phyloP scores from a whole-genome alignment of 2,329 filamentous ascomycete species.

The Hypoxylon sp. region DNA sequence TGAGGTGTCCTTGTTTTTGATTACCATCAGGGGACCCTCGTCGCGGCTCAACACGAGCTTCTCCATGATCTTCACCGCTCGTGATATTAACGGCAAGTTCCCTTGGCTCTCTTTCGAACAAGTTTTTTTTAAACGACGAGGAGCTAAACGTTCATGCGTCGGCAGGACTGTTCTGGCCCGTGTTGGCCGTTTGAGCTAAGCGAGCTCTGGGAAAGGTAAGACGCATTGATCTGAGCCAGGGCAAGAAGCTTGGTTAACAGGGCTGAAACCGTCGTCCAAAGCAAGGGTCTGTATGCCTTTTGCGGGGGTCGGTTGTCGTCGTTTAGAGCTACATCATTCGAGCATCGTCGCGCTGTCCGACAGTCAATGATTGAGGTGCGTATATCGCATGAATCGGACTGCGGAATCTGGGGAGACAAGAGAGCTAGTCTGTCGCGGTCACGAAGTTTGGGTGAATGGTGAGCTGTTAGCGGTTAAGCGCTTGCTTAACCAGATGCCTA shows the following conservation, averaged over 20 bases:
- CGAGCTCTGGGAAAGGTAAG: conserved; percentile 19
- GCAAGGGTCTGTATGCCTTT: conserved; percentile 13
- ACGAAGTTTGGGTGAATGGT: not conserved
- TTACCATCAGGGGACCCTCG: conserved; percentile 27
- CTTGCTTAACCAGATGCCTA: conserved; percentile 3
- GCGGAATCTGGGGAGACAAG: not conserved
- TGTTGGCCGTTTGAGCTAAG: conserved; percentile 21
- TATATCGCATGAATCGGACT: conserved; percentile 8
- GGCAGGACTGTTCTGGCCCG: conserved; percentile 15
- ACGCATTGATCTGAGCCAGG: conserved; percentile 40
- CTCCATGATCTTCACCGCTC: conserved; percentile 10
- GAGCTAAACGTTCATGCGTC: conserved; percentile 22
- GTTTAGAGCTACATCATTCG: conserved; percentile 18
- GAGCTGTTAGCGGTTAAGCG: conserved; percentile 4
- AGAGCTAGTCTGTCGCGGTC: not conserved
- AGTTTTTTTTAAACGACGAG: conserved; percentile 5
- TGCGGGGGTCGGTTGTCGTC: not conserved
- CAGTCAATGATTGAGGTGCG: conserved; percentile 13
- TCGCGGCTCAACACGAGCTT: not conserved
- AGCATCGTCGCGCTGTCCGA: conserved; percentile 6
- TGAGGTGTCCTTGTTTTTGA: conserved; percentile 27
- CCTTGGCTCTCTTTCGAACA: conserved; percentile 5
- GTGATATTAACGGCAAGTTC: conserved; percentile 31
- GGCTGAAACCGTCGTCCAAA: conserved; percentile 40
- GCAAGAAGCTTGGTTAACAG: conserved; percentile 21